Evolutionary conservation across 495 filamentous ascomycete genomes (phyloP).

Genomic region (Podospora anserina): DNA sequence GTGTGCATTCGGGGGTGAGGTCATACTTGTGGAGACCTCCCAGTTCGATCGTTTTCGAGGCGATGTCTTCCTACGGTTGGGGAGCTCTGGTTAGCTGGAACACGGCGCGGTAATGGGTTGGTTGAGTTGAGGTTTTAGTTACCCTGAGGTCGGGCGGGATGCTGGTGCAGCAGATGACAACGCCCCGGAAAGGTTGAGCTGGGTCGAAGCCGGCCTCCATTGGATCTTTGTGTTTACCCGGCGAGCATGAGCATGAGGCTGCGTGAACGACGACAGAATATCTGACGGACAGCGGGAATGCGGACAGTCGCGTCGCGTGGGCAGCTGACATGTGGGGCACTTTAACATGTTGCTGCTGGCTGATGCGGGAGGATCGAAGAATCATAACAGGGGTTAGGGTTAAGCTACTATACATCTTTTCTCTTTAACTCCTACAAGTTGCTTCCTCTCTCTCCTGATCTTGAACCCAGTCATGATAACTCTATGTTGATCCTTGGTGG

Average conservation of each 20-base stretch:
- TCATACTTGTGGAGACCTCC: slow-evolving; percentile 83
- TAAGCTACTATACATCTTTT: neutral
- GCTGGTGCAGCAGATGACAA: slow-evolving; percentile 89
- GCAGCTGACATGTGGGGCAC: slow-evolving; percentile 20
- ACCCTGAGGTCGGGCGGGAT: slow-evolving; percentile 79
- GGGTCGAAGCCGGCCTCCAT: slow-evolving; percentile 33
- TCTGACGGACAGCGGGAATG: neutral
- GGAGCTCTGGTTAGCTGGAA: neutral
- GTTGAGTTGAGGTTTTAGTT: slow-evolving; percentile 25
- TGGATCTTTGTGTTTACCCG: neutral
- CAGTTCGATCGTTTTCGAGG: slow-evolving; percentile 69
- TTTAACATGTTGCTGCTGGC: neutral
- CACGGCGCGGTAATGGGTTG: neutral
- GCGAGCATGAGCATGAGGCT: neutral
- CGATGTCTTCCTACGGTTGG: slow-evolving; percentile 60
- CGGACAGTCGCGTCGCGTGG: slow-evolving; percentile 18
- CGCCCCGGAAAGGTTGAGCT: slow-evolving; percentile 69
- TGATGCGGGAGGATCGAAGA: neutral
- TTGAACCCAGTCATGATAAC: slow-evolving; percentile 34
- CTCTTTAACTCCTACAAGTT: neutral
- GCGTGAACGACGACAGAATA: neutral
- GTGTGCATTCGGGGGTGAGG: slow-evolving; percentile 93
- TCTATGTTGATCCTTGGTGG: slow-evolving; percentile 26
- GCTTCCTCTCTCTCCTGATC: neutral
- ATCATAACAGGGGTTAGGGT: slow-evolving; percentile 4